phyloP scores from a whole-genome alignment of 306 rosid species.

The Senna siamea region DNA sequence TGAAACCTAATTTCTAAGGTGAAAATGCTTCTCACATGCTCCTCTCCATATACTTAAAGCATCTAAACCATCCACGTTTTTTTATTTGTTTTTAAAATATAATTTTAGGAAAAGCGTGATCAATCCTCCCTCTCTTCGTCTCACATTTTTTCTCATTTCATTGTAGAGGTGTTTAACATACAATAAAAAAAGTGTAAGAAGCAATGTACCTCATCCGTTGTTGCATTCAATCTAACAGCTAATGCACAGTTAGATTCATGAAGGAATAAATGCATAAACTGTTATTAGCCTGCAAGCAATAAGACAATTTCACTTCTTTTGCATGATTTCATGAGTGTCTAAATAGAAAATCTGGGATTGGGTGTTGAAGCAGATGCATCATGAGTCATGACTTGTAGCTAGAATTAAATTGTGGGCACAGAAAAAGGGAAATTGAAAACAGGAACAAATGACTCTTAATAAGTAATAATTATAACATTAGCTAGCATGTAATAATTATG shows the following conservation, averaged over 20 bases:
- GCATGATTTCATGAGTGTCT: neutral
- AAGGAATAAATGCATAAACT: constrained; percentile 43
- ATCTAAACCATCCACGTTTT: constrained; percentile 19
- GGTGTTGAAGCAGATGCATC: neutral
- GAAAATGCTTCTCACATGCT: constrained; percentile 16
- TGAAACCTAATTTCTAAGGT: constrained; percentile 47
- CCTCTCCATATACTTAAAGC: constrained; percentile 28
- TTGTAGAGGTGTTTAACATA: constrained; percentile 29
- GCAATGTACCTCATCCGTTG: constrained; percentile 79
- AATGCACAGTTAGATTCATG: constrained; percentile 76
- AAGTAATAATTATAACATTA: too few species aligned
- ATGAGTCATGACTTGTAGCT: constrained; percentile 15
- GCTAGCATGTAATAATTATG: neutral
- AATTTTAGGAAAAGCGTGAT: too few species aligned
- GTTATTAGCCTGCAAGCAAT: constrained; percentile 36
- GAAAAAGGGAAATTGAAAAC: constrained; percentile 11
- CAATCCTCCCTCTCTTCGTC: constrained; percentile 22
- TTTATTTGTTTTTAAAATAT: too few species aligned
- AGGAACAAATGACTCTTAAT: too few species aligned
- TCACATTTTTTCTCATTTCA: constrained; percentile 13
- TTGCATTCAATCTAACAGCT: constrained; percentile 98
- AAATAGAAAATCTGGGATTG: neutral
- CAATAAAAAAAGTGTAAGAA: constrained; percentile 23
- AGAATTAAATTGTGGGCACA: neutral
- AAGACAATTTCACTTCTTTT: constrained; percentile 5